A percentile compares a stretch with the other conserved stretches of the same genome.
phyloP scores from a whole-genome alignment of 176 grass and related monocot genomes.

The Carex myosuroides region DNA sequence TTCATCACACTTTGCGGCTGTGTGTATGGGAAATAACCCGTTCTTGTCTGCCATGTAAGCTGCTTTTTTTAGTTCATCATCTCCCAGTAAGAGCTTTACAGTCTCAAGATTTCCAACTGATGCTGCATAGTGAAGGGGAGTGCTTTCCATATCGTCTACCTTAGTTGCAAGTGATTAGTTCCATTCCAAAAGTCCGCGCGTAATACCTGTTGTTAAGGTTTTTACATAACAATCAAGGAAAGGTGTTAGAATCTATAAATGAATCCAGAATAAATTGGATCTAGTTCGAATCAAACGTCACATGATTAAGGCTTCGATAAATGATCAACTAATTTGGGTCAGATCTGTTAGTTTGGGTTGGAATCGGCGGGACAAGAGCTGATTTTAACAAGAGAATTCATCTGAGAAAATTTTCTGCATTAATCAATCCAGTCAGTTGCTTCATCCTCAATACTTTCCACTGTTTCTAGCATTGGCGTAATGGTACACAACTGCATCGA shows the following conservation, averaged over 20 bases:
- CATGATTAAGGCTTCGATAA: not conserved
- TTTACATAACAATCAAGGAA: not conserved
- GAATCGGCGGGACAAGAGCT: not conserved
- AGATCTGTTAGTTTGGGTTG: not conserved
- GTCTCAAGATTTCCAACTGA: constrained; percentile 29
- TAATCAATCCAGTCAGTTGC: no score
- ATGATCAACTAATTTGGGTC: no score
- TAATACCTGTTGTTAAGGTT: constrained; percentile 46
- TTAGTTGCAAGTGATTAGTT: constrained; percentile 26
- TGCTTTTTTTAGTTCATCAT: constrained; percentile 2
- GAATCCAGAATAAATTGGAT: not conserved
- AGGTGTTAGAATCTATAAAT: not conserved
- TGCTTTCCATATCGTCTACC: constrained; percentile 41
- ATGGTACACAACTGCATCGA: not conserved
- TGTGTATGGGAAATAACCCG: constrained; percentile 56
- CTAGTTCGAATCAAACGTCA: not conserved
- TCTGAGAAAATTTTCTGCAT: not conserved
- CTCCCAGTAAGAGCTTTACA: constrained; percentile 37
- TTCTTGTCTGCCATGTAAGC: constrained; percentile 40
- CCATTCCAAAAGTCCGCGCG: constrained; percentile 37
- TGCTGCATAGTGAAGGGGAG: constrained; percentile 69
- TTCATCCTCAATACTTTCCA: not conserved
- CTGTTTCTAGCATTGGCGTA: not conserved
- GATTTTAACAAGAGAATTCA: not conserved
- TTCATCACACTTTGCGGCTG: constrained; percentile 47